These are phyloP conservation scores for Zizania palustris DNA, from an alignment of 202 grass and related monocot species.

Conservation along the genomic window DNA sequence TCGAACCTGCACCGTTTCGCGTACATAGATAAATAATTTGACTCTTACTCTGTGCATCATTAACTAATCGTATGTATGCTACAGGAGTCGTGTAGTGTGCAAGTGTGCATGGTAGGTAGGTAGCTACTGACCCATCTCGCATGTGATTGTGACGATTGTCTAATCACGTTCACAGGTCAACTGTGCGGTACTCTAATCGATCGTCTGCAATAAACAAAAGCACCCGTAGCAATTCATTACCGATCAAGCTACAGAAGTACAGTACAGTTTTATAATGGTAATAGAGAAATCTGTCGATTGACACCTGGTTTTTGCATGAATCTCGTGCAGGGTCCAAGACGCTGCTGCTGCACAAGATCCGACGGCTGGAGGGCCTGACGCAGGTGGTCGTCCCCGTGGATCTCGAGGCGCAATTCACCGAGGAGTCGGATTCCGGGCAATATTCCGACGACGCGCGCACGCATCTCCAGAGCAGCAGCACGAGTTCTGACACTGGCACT, in stretches of 20 bases:
- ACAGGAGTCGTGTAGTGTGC: not conserved
- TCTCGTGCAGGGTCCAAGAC: slow-evolving; percentile 51
- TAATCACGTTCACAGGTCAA: slow-evolving; percentile 18
- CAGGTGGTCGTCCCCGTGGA: slow-evolving; percentile 40
- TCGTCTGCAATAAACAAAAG: not conserved
- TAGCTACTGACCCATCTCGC: slow-evolving; percentile 2
- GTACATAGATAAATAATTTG: slow-evolving; percentile 7
- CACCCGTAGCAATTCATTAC: not conserved
- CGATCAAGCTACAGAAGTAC: not conserved
- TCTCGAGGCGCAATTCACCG: slow-evolving; percentile 51
- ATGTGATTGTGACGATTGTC: slow-evolving; percentile 40
- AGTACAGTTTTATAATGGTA: not conserved
- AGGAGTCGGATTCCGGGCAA: slow-evolving; percentile 21
- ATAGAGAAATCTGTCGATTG: not conserved
- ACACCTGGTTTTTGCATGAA: not conserved
- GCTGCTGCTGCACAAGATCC: slow-evolving; percentile 50
- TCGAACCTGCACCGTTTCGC: not conserved
- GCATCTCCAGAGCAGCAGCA: not conserved
- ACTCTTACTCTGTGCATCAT: slow-evolving; percentile 18
- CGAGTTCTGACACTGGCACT: not conserved
- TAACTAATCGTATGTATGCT: slow-evolving; percentile 18
- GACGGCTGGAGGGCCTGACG: slow-evolving; percentile 51
- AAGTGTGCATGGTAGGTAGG: too few relatives aligned
- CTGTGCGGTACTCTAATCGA: not conserved
- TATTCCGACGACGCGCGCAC: slow-evolving; percentile 9